Evolutionary conservation across 2,329 filamentous ascomycete species (phyloP).

Genomic region (Pleoardoris graminearum): DNA sequence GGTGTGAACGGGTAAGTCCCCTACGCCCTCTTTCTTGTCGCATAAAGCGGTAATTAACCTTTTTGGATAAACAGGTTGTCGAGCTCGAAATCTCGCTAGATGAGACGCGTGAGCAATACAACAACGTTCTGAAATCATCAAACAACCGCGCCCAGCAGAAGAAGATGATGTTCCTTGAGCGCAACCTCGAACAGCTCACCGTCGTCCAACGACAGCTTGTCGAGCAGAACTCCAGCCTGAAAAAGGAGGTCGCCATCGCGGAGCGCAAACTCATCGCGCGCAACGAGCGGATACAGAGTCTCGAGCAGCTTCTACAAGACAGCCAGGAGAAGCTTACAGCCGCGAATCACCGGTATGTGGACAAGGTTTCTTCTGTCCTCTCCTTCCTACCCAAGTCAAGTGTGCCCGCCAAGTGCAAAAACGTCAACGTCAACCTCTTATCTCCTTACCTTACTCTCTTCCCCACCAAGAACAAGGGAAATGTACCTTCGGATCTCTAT

Average conservation of each 20-base stretch:
- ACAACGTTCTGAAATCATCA: constrained; percentile 92
- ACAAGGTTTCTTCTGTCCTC: constrained; percentile 13
- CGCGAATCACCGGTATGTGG: constrained; percentile 89
- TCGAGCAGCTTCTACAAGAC: constrained; percentile 90
- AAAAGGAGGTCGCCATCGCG: constrained; percentile 99
- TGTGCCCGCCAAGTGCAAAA: not conserved
- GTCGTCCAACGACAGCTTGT: constrained; percentile 97
- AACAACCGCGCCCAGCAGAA: constrained; percentile 99
- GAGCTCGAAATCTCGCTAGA: constrained; percentile 97
- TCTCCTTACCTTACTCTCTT: not conserved
- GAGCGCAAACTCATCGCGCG: constrained; percentile 95
- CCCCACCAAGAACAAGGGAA: not conserved
- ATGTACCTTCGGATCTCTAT: not conserved
- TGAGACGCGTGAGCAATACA: constrained; percentile 97
- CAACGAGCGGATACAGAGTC: constrained; percentile 93
- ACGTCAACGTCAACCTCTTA: not conserved
- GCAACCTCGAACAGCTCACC: constrained; percentile 96
- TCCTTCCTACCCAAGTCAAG: not conserved
- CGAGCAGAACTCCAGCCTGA: constrained; percentile 93
- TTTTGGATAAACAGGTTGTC: constrained; percentile 61
- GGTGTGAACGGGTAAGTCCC: constrained; percentile 76
- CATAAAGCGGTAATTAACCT: constrained; percentile 21
- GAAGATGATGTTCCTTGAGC: constrained; percentile 99
- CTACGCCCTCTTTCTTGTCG: constrained; percentile 8
- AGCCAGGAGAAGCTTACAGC: constrained; percentile 98